phyloP scores from a whole-genome alignment of 2,329 filamentous ascomycete species.

The Bipolaris cookei region DNA sequence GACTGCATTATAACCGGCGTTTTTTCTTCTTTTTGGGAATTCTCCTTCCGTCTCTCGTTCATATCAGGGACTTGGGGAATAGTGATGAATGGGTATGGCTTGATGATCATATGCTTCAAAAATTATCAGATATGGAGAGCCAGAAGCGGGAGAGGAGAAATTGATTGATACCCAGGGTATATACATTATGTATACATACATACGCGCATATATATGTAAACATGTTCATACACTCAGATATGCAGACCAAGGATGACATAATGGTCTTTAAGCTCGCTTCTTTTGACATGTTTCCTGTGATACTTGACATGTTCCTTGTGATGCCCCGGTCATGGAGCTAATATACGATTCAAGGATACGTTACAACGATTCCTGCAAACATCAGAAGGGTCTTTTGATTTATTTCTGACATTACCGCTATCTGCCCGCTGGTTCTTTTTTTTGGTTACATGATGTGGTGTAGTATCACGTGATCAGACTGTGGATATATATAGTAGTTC shows the following conservation, averaged over 20 bases:
- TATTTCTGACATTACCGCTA: too few relatives aligned
- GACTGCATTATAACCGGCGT: slow-evolving; percentile 3
- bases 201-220: neutral
- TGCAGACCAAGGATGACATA: too few relatives aligned
- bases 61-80: neutral
- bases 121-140: neutral
- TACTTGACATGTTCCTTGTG: too few relatives aligned
- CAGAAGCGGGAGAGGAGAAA: neutral
- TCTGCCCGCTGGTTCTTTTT: neutral
- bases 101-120: neutral
- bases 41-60: neutral
- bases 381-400: neutral
- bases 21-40: neutral
- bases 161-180: neutral
- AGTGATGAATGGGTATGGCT: neutral
- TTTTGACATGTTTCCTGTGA: too few relatives aligned
- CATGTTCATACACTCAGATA: neutral
- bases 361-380: neutral
- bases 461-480: too few relatives aligned
- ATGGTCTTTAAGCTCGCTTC: too few relatives aligned
- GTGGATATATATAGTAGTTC: too few relatives aligned
- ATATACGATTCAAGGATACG: too few relatives aligned
- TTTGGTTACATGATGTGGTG: too few relatives aligned
- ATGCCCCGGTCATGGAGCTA: too few relatives aligned
- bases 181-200: neutral